Evolutionary conservation across 768 basidiomycete species (phyloP), one percentile per base, ranked within the genome.

Genomic region (Boletus sp.): DNA sequence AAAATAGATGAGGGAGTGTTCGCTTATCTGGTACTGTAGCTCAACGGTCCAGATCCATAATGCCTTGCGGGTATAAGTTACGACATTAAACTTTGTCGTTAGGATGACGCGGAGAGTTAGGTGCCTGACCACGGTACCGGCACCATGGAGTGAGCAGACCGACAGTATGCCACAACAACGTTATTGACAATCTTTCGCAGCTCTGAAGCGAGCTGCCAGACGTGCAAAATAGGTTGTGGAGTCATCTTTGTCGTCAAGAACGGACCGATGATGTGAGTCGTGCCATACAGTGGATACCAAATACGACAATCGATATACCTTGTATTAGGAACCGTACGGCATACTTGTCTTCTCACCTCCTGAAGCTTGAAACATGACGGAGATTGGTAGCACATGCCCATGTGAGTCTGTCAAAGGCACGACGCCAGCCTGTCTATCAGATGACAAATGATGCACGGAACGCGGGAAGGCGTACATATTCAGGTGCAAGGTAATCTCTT

Each of bases 291-390:
- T n/a, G n/a, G 37, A 67, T 59, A 46, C 67, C 52, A 58, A 55
- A 65, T 69, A 53, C 5, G 59, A 52, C 2, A 54, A 55, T 56
- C 46, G 36, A 67, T 67, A 69, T 69, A 47, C 24, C 67, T 62
- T 54, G 56, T 69, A 67, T 62, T 62, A 33, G 67, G 36, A 59
- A 54, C 24, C 28, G 28, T 64, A 67, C 67, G 65, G 65, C 67
- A 67, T 62, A 1, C 11, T 7, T 29, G 24, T 49, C 48, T 52
- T 68, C 57, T 60, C 64, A 50, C 41, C 55, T 45, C 37, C 42
- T 56, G 33, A n/a, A 47, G 18, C 42, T 49, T 47, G 54, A 47
- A 50, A 47, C 48, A 39, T 36, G 30, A 52, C 20, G 50, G 18
- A 20, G n/a, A 30, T 63, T 52, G 20, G 54, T 36, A 36, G 40